Base-by-base conservation (phyloP, 345 rosid genomes). In the Murraya koenigii region DNA sequence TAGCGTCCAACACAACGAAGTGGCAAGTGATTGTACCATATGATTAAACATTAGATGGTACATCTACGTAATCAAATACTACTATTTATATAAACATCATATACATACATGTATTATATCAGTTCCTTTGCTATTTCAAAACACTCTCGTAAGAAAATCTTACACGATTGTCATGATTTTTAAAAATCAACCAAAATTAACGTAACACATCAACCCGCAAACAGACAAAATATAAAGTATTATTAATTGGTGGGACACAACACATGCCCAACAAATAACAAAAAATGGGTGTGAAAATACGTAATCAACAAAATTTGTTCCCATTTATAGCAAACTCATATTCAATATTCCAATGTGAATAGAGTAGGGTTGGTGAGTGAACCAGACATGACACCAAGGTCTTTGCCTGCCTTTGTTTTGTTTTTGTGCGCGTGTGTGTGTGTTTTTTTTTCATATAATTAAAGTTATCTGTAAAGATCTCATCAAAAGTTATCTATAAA, bases 401-500 rank as follows among this genome's bases (percentile, higher is more conserved):
- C 55, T 39, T 19, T 1, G 7, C 47, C 26, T 25, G 64, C 5
- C 15, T 60, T 3, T 10, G 26, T 60, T 11, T 59, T 11, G 4
- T 11, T 28, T 20, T 7, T 62, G 2, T 26, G n/a, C n/a, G n/a
- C n/a, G n/a, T n/a, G n/a, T n/a, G n/a, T 49, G 17, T 49, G 1
- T 25, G 7, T 59, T 62, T 82, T 80, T 49, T 25, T 5, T 19
- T 76, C n/a, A n/a, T n/a, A n/a, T n/a, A n/a, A n/a, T n/a, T n/a
- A n/a, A n/a, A n/a, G n/a, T n/a, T n/a, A n/a, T n/a, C n/a, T n/a
- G n/a, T n/a, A n/a, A n/a, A n/a, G n/a, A n/a, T n/a, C n/a, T n/a
- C n/a, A n/a, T n/a, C n/a, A n/a, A n/a, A n/a, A n/a, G 47, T 82
- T 78, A 78, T 47, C 79, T 64, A 61, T 77, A 72, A 72, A 23